Percentiles rank a stretch among this genome's conserved stretches.
phyloP scores from a whole-genome alignment of 2,329 filamentous ascomycete species.

The Colletotrichum sp. region DNA sequence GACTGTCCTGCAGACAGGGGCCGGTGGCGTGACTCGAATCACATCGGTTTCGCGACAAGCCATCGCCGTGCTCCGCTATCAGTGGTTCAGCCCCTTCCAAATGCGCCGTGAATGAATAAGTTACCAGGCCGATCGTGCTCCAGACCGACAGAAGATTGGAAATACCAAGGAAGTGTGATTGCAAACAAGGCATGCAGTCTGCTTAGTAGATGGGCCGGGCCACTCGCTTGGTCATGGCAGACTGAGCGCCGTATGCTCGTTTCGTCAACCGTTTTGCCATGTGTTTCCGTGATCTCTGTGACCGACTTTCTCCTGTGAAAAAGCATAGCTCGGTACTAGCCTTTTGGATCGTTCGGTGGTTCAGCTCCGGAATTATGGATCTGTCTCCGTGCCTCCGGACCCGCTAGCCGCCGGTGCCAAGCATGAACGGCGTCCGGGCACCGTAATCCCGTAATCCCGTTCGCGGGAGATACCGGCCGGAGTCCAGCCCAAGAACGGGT shows the following conservation, averaged over 20 bases:
- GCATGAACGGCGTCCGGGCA: not conserved
- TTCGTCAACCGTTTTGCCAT: not conserved
- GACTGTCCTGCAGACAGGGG: conserved; percentile 1
- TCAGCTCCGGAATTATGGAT: not conserved
- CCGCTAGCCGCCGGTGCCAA: not conserved
- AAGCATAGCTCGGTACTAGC: not conserved
- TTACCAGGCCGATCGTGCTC: not conserved
- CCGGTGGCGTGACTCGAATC: conserved; percentile 7
- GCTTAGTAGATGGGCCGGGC: not conserved
- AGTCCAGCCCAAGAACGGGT: not conserved
- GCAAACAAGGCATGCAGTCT: conserved; percentile 1
- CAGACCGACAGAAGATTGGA: not conserved
- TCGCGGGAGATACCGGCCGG: not conserved
- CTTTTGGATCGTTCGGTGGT: not conserved
- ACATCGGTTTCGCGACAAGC: not conserved
- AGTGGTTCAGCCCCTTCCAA: not conserved
- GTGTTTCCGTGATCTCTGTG: not conserved
- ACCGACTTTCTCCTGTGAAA: not conserved
- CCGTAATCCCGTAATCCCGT: not conserved
- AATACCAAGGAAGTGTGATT: not conserved
- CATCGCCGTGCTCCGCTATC: not conserved
- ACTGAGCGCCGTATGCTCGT: not conserved
- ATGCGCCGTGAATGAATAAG: not conserved
- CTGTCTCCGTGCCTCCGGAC: not conserved
- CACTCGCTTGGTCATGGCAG: not conserved